Base-by-base conservation (phyloP, 1,284 basidiomycete genomes). In the Trametes sp. region DNA sequence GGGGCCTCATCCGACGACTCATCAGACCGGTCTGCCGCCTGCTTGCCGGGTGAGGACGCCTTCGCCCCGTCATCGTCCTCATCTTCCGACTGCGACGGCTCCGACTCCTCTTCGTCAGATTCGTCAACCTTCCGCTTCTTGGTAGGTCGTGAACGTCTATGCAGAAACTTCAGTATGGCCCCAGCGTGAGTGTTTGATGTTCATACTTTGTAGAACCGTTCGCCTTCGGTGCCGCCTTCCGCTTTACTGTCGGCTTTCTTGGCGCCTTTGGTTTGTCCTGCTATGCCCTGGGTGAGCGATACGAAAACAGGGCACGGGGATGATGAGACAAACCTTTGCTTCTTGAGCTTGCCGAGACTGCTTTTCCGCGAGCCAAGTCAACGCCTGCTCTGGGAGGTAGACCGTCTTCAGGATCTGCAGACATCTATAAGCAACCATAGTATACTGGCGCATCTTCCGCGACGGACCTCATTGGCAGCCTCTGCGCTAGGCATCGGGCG, bases 311-410 rank as follows among this genome's bases (percentile, higher is more conserved):
- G n/a, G n/a, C n/a, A n/a, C n/a, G n/a, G n/a, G 19, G 38, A 53
- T 13, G 21, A n/a, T 10, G 1, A 29, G 4, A 58, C 62, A 23
- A 19, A 69, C 69, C 68, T 70, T 74, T n/a, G 65, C 55, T 42
- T 75, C 72, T 11, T 68, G 53, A 36, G 55, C 64, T 11, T 63
- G 63, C 38, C 65, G 73, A 10, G 67, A 61, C 42, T 65, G 50
- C 58, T 72, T 75, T 55, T 86, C 82, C 54, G 75, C 78, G 4
- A 94, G 73, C 84, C 86, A 88, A 26, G 77, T 66, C 13, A 84
- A 63, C 8, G 85, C 84, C 52, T 87, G 82, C 48, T 86, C 85
- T 13, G 88, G 84, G 29, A 94, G 77, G 71, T 91, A 93, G 2
- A 83, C 78, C 0, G 81, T 87, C 69, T 86, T 87, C 62, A 86